Evolutionary conservation across 306 rosid species (phyloP), one percentile per base, ranked within the genome.

Genomic region (Delonix regia): DNA sequence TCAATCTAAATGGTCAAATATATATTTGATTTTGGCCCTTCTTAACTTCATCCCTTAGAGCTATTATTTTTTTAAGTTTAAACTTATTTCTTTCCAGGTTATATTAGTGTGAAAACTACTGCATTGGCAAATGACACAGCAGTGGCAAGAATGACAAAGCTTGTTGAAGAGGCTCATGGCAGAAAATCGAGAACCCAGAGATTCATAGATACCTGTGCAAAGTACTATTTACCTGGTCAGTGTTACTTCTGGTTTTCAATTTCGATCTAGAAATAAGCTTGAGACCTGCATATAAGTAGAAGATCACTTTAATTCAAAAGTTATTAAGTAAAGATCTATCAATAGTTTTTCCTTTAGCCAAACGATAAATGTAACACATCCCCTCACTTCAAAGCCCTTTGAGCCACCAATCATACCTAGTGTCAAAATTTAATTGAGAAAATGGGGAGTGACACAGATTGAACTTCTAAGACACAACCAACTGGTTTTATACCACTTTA

Each of bases 101-200:
- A 92, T 78, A 59, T 94, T 39, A 86, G 90, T 85, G 93, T 94
- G 19, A 92, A 84, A 81, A 88, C 98, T 52, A 89, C 90, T 14
- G 91, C 92, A 24, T 78, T 89, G 71, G 97, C 97, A 61, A 88
- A 87, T 62, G 98, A 94, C 66, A 90, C 93, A 21, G 87, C 89
- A 18, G 93, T 94, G 79, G 93, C 97, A 59, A 90, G 86, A 85
- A 92, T 94, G 98, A 86, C 92, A 44, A 89, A 86, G 83, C 92
- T 92, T 71, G 97, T 94, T 41, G 97, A 94, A 85, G 95, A 87
- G 76, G 98, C 98, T 33, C 92, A 89, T 57, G 85, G 87, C 85
- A 89, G 91, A 78, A 92, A 89, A 83, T 72, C 97, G 38, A 36
- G 44, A 25, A 86, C 93, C 48, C 89, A 94, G 76, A 90, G 92